Percentiles rank a stretch among this genome's conserved stretches.
These are phyloP conservation scores for Chenopodium quinoa DNA, from an alignment of 148 eudicot genomes.

Conservation along the genomic window DNA sequence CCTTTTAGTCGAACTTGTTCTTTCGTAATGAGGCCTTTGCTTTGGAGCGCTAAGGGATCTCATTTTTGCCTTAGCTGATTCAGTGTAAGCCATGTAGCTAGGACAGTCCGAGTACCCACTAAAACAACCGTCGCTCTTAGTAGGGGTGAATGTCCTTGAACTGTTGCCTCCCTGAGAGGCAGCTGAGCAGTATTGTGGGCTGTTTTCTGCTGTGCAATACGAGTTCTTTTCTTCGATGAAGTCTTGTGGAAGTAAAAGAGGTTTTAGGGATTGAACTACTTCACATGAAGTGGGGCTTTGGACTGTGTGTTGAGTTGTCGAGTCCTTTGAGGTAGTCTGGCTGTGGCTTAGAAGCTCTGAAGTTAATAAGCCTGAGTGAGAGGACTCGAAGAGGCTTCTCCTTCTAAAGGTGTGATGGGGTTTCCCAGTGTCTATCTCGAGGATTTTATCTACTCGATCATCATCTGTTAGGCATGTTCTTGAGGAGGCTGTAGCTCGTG, in stretches of 20 bases:
- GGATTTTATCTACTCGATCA: constrained; percentile 52
- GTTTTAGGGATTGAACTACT: constrained; percentile 48
- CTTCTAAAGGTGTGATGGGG: constrained; percentile 36
- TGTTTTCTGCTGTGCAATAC: constrained; percentile 60
- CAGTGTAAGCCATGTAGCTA: constrained; percentile 76
- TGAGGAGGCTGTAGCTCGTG: constrained; percentile 18
- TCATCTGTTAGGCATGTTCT: constrained; percentile 33
- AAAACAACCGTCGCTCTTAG: constrained; percentile 64
- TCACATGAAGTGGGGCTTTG: constrained; percentile 54
- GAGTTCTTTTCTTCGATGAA: constrained; percentile 35
- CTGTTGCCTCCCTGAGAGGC: constrained; percentile 36
- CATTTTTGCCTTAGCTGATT: constrained; percentile 74
- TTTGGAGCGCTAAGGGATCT: constrained; percentile 83
- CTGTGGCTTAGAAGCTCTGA: constrained; percentile 56
- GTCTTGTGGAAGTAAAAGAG: constrained; percentile 33
- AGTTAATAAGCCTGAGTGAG: constrained; percentile 31
- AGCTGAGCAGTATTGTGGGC: constrained; percentile 37
- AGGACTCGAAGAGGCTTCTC: constrained; percentile 47
- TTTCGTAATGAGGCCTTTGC: constrained; percentile 61
- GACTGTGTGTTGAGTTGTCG: constrained; percentile 47
- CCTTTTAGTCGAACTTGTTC: constrained; percentile 56
- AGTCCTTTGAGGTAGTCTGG: constrained; percentile 60
- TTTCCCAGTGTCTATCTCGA: constrained; percentile 57
- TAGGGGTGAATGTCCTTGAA: constrained; percentile 48
- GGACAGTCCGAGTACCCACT: constrained; percentile 79